Percentiles rank a stretch among this genome's conserved stretches.
Evolutionary conservation across 108 stramenopile genomes (phyloP).

Genomic region (Mayamaea pseudoterrestris): DNA sequence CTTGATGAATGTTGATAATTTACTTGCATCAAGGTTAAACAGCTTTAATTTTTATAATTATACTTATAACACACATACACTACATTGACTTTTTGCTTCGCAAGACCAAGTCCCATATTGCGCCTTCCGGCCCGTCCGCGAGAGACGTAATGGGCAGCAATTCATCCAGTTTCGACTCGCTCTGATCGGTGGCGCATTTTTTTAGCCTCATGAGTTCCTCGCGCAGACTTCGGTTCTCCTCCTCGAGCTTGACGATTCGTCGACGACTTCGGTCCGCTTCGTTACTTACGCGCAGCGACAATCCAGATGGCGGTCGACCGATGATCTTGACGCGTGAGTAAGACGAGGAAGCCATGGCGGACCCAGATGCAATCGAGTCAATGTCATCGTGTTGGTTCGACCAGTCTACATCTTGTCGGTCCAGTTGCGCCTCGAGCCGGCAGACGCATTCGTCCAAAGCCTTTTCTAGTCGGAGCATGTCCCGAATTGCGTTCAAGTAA

Average conservation of each 20-base stretch:
- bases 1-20: too few species aligned
- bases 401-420: conserved; percentile 30
- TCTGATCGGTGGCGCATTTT: too few species aligned
- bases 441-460: conserved; percentile 54
- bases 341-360: background rate
- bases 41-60: too few species aligned
- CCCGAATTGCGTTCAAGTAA: conserved; percentile 61
- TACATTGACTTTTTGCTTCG: too few species aligned
- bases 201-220: too few species aligned
- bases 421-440: conserved; percentile 43
- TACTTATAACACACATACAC: too few species aligned
- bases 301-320: background rate
- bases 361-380: conserved; percentile 42
- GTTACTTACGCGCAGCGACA: too few species aligned
- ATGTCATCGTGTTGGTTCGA: conserved; percentile 33
- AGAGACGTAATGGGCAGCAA: too few species aligned
- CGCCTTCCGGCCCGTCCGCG: too few species aligned
- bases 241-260: background rate
- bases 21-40: too few species aligned
- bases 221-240: conserved; percentile 4
- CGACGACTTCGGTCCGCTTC: background rate
- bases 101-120: too few species aligned
- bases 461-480: conserved; percentile 69
- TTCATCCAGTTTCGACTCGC: too few species aligned
- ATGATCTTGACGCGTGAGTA: background rate